phyloP scores from a whole-genome alignment of 31 red algal species.

The Odonthalia washingtoniensis region DNA sequence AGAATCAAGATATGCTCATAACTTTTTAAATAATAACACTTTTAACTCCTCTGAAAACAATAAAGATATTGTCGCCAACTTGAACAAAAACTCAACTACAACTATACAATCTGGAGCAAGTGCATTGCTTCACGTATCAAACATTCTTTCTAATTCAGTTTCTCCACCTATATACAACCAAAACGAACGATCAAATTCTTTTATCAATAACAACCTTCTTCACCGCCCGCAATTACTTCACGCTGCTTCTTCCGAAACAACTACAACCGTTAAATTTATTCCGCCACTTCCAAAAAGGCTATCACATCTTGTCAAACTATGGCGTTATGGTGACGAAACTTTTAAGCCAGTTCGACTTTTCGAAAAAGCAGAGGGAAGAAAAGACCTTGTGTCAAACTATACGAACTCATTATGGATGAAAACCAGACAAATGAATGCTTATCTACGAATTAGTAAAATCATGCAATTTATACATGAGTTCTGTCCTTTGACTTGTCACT shows the following conservation, averaged over 20 bases:
- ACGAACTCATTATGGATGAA: background rate
- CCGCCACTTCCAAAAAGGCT: background rate
- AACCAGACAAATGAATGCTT: background rate
- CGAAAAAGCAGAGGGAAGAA: background rate
- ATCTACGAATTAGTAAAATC: background rate
- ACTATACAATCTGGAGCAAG: background rate
- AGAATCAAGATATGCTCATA: background rate
- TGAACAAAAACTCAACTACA: background rate
- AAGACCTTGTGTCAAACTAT: background rate
- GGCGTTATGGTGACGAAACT: background rate
- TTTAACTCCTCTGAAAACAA: background rate
- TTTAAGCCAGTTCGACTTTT: background rate
- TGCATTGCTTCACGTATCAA: background rate
- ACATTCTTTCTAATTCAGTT: background rate
- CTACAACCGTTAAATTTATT: background rate
- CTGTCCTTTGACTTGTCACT: background rate
- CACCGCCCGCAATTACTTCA: too few relatives aligned
- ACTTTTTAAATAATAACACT: background rate
- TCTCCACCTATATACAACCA: background rate
- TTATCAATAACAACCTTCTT: too few relatives aligned
- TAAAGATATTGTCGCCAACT: background rate
- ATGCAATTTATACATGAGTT: background rate
- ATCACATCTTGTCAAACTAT: background rate
- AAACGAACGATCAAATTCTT: background rate
- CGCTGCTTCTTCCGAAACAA: background rate